Percentiles rank a stretch among this genome's conserved stretches.
These are phyloP conservation scores for Aspergillus sp. DNA, from an alignment of 2,329 filamentous ascomycete genomes.

Conservation along the genomic window DNA sequence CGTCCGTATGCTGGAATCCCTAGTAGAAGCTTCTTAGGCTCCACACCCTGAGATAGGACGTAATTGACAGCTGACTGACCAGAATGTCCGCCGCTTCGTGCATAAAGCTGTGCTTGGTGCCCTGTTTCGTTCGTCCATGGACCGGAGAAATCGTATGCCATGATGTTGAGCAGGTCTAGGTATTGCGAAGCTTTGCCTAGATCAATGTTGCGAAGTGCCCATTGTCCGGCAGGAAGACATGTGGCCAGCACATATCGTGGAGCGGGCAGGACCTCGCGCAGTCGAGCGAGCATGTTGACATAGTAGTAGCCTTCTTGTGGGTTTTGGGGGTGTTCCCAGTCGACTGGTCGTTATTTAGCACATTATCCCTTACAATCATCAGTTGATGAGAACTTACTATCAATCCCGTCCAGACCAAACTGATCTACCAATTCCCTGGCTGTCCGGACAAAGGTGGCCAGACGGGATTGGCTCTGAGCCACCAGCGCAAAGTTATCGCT, in stretches of 20 bases:
- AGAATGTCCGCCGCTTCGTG: constrained; percentile 42
- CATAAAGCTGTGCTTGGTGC: constrained; percentile 69
- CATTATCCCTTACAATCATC: background rate
- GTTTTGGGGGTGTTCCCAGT: constrained; percentile 71
- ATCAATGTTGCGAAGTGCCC: constrained; percentile 63
- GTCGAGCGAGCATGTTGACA: constrained; percentile 57
- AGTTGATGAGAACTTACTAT: constrained; percentile 50
- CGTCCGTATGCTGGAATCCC: constrained; percentile 71
- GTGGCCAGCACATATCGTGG: constrained; percentile 65
- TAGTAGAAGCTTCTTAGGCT: constrained; percentile 63
- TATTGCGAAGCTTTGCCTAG: constrained; percentile 56
- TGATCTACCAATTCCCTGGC: constrained; percentile 61
- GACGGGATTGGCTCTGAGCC: constrained; percentile 52
- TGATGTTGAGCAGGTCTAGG: constrained; percentile 70
- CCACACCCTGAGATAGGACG: constrained; percentile 59
- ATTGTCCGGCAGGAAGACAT: constrained; percentile 61
- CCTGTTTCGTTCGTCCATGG: constrained; percentile 62
- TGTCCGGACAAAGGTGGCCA: constrained; percentile 65
- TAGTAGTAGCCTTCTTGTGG: constrained; percentile 63
- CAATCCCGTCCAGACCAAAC: constrained; percentile 67
- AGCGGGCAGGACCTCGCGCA: constrained; percentile 61
- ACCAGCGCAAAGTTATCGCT: constrained; percentile 62
- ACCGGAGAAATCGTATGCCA: constrained; percentile 73
- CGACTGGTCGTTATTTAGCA: constrained; percentile 48
- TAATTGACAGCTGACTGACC: constrained; percentile 60